Evolutionary conservation across 345 rosid species (phyloP), one percentile per base, ranked within the genome.

Genomic region (Eucalyptus fibrosa): DNA sequence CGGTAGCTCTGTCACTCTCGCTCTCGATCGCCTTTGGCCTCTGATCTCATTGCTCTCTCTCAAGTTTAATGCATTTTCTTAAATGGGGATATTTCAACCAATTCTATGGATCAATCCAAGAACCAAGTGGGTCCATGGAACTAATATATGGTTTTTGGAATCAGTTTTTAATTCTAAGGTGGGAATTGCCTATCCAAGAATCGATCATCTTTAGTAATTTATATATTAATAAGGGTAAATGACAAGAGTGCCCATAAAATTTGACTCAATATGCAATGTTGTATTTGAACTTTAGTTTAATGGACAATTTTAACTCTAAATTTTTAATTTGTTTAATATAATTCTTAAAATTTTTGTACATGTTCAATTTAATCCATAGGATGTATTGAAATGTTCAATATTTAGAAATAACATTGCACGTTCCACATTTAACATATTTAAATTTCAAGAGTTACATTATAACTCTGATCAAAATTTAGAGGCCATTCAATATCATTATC

Each of bases 381-480:
- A 0, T 56, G 0, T 23, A 56, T 23, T 56, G 14, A 56, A 56
- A 56, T 23, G 30, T 56, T 56, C 28, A 56, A 56, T 9, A 23
- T 56, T 24, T 23, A 24, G 30, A 56, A 23, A 24, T 56, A 23
- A 56, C 13, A 24, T 56, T 24, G 30, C 7, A 24, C 1, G 1
- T 10, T 24, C 62, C 30, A 56, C 13, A 56, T 56, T 24, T 56
- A 23, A 56, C 8, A 23, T 2, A 56, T 56, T 56, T 56, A 56
- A 56, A 56, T 23, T 56, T 23, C 62, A 56, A 56, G 62, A 24
- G 30, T 3, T 3, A 4, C 30, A 24, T 47, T 47, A 47, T 56
- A 56, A 1, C 11, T 56, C 1, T 23, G 3, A 11, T 56, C 30
- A 23, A 56, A 56, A 24, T 24, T 5, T 1, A 56, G 0, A 23